Conservation (phyloP, 495 filamentous ascomycete species). For the Polyplosphaeria fusca region DNA sequence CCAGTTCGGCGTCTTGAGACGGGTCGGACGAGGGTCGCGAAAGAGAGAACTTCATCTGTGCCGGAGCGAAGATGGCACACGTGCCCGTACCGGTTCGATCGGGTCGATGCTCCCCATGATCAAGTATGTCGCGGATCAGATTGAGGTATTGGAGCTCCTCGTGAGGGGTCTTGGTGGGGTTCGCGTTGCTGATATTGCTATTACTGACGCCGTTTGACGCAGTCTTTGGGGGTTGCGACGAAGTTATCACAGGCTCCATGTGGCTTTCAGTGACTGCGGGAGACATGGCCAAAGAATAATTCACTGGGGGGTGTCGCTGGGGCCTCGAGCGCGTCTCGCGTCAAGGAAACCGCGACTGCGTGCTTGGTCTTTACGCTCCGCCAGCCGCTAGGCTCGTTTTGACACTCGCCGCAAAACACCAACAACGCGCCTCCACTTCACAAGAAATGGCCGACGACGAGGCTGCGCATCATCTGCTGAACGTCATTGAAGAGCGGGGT, state of each 20-base stretch:
- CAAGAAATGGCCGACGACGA: slow-evolving; percentile 24
- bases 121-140: slow-evolving; percentile 67
- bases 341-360: slow-evolving; percentile 20
- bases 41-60: slow-evolving; percentile 80
- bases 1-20: slow-evolving; percentile 44
- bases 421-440: background rate
- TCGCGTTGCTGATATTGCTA: background rate
- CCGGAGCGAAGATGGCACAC: slow-evolving; percentile 79
- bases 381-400: background rate
- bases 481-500: slow-evolving; percentile 38
- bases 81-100: slow-evolving; percentile 94
- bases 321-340: background rate
- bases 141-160: slow-evolving; percentile 46
- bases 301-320: background rate
- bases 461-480: slow-evolving; percentile 35
- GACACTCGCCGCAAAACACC: slow-evolving; percentile 12
- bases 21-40: slow-evolving; percentile 50
- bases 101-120: slow-evolving; percentile 72
- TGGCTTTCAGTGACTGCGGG: slow-evolving; percentile 10
- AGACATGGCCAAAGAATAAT: slow-evolving; percentile 26
- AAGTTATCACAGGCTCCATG: slow-evolving; percentile 8
- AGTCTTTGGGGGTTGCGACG: background rate
- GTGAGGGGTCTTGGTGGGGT: slow-evolving; percentile 21
- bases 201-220: background rate
- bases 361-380: background rate